Conservation (phyloP, 805 yeast genomes). For the Saturnispora kantuleensis region DNA sequence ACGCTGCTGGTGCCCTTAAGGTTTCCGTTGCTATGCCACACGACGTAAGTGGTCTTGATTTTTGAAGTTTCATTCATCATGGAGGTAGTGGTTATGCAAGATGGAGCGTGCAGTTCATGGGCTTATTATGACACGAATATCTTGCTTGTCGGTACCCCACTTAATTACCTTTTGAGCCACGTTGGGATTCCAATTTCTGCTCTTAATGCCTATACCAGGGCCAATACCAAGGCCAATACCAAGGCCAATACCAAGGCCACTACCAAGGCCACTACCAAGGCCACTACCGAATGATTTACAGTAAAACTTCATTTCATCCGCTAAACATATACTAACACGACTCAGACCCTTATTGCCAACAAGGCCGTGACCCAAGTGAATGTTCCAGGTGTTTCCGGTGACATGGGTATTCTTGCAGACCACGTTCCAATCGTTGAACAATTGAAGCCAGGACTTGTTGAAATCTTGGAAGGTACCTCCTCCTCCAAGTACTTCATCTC, state of each 20-base stretch:
- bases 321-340: neutral
- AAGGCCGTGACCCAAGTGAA: slow-evolving; percentile 62
- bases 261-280: too few species aligned
- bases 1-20: slow-evolving; percentile 73
- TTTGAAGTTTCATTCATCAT: too few species aligned
- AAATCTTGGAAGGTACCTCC: slow-evolving; percentile 68
- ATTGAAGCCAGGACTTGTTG: slow-evolving; percentile 91
- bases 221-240: too few species aligned
- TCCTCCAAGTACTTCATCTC: slow-evolving; percentile 81
- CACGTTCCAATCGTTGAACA: slow-evolving; percentile 98
- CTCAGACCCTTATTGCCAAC: slow-evolving; percentile 23
- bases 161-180: too few species aligned
- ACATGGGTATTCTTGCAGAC: slow-evolving; percentile 92
- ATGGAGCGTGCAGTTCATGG: too few species aligned
- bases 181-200: too few species aligned
- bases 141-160: too few species aligned
- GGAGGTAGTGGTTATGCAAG: too few species aligned
- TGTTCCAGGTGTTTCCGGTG: slow-evolving; percentile 92
- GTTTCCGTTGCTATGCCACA: slow-evolving; percentile 89
- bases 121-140: neutral
- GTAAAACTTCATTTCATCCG: too few species aligned
- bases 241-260: too few species aligned
- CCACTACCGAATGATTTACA: too few species aligned
- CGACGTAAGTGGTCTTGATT: slow-evolving; percentile 29
- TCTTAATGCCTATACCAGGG: too few species aligned